A percentile compares a stretch with the other conserved stretches of the same genome.
Evolutionary conservation across 371 early-diverging fungal species (phyloP).

Genomic region (Mortierella sp.): DNA sequence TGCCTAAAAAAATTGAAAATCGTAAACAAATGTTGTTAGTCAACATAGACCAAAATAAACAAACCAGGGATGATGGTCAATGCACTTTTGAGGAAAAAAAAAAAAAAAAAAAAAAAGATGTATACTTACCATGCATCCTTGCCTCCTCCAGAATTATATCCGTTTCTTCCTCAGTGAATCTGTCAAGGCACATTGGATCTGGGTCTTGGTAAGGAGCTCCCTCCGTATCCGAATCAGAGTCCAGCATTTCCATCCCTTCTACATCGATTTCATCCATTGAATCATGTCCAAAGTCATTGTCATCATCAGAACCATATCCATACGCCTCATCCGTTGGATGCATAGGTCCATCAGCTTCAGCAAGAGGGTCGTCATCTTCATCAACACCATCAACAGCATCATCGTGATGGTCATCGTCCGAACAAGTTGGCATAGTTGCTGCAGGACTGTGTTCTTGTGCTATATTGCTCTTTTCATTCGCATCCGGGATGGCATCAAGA

Average conservation of each 20-base stretch:
- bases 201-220: conserved; percentile 36
- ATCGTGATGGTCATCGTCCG: conserved; percentile 46
- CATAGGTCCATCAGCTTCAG: conserved; percentile 12
- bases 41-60: too few species aligned
- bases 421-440: conserved; percentile 20
- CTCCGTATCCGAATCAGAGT: conserved; percentile 29
- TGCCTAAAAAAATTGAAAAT: conserved; percentile 13
- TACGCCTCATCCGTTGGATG: background rate
- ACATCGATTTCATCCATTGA: conserved; percentile 52
- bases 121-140: conserved; percentile 39
- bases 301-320: conserved; percentile 15
- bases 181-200: conserved; percentile 31
- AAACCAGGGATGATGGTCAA: background rate
- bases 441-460: background rate
- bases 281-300: conserved; percentile 28
- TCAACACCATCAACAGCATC: conserved; percentile 45
- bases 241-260: conserved; percentile 31
- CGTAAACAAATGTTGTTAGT: background rate
- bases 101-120: background rate
- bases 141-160: conserved; percentile 40
- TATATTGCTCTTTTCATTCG: background rate
- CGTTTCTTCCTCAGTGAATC: conserved; percentile 34
- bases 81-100: background rate
- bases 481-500: background rate
- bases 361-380: conserved; percentile 2